These are phyloP conservation scores for Phytophthora hybrid DNA, from an alignment of 352 stramenopile species.

Conservation along the genomic window DNA sequence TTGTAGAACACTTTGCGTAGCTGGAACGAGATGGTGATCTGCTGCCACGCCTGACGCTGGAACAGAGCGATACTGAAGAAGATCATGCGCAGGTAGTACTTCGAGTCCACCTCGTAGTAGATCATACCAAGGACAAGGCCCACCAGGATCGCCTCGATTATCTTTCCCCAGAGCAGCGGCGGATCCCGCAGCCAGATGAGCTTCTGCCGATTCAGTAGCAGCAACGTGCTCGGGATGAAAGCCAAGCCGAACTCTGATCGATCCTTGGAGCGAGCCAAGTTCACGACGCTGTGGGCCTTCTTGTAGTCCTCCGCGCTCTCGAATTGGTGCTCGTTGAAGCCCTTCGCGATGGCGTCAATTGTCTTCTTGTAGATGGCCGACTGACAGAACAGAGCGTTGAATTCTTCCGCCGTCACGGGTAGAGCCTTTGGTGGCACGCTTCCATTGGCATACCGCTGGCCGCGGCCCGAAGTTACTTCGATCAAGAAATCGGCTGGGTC, in stretches of 20 bases:
- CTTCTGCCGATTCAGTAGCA: slow-evolving; percentile 73
- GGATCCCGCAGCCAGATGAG: slow-evolving; percentile 69
- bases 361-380: slow-evolving; percentile 29
- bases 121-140: slow-evolving; percentile 82
- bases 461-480: slow-evolving; percentile 71
- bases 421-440: slow-evolving; percentile 39
- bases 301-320: slow-evolving; percentile 66
- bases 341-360: slow-evolving; percentile 55
- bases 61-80: slow-evolving; percentile 77
- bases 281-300: slow-evolving; percentile 63
- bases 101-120: slow-evolving; percentile 64
- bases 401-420: slow-evolving; percentile 48
- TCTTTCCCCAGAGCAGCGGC: slow-evolving; percentile 69
- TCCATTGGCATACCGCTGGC: slow-evolving; percentile 52
- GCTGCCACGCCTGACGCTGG: slow-evolving; percentile 77
- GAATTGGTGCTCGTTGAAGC: slow-evolving; percentile 67
- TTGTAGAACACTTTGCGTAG: slow-evolving; percentile 92
- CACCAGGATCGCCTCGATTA: slow-evolving; percentile 72
- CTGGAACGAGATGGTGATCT: slow-evolving; percentile 75
- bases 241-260: slow-evolving; percentile 61
- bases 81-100: slow-evolving; percentile 78
- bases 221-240: slow-evolving; percentile 53
- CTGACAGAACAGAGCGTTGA: slow-evolving; percentile 55
- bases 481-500: slow-evolving; percentile 77
- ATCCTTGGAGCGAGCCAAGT: slow-evolving; percentile 55